Percentiles rank a stretch among this genome's conserved stretches.
These are phyloP conservation scores for Pleurotus citrinopileatus DNA, from an alignment of 768 basidiomycete genomes.

Conservation along the genomic window DNA sequence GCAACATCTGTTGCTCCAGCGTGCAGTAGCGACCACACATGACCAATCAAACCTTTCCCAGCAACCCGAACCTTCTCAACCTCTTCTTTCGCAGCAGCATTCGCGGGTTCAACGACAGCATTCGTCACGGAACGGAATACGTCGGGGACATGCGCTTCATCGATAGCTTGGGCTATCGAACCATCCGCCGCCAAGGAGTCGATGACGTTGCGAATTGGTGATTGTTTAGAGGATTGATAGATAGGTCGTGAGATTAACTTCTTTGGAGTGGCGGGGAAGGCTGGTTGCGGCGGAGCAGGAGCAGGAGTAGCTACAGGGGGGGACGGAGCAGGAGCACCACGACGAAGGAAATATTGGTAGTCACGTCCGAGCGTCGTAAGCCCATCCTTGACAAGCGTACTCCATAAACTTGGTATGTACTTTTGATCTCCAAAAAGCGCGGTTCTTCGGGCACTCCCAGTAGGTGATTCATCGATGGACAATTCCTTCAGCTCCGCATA, in stretches of 20 bases:
- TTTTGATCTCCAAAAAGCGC: constrained; percentile 70
- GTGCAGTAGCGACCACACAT: neutral
- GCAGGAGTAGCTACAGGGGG: constrained; percentile 17
- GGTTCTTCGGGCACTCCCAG: constrained; percentile 42
- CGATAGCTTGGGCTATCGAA: constrained; percentile 47
- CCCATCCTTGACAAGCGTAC: constrained; percentile 51
- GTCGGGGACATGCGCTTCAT: constrained; percentile 42
- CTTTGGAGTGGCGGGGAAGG: constrained; percentile 33
- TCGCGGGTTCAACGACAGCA: constrained; percentile 1
- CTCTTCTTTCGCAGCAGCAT: constrained; percentile 6
- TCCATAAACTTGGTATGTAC: constrained; percentile 63
- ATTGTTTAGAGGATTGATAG: constrained; percentile 39
- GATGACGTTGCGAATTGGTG: constrained; percentile 52
- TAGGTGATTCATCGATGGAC: constrained; percentile 38
- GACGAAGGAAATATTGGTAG: constrained; percentile 61
- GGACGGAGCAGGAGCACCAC: constrained; percentile 42
- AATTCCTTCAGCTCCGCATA: constrained; percentile 59
- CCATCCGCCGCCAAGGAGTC: constrained; percentile 62
- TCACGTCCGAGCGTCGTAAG: constrained; percentile 64
- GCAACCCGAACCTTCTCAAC: constrained; percentile 5
- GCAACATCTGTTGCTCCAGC: neutral
- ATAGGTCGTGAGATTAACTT: constrained; percentile 42
- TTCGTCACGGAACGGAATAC: constrained; percentile 22
- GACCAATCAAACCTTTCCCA: neutral
- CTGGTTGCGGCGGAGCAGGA: constrained; percentile 11